A percentile compares a stretch with the other conserved stretches of the same genome.
Evolutionary conservation across 208 protist genomes (phyloP).

Genomic region (Tritrichomonas musculus): DNA sequence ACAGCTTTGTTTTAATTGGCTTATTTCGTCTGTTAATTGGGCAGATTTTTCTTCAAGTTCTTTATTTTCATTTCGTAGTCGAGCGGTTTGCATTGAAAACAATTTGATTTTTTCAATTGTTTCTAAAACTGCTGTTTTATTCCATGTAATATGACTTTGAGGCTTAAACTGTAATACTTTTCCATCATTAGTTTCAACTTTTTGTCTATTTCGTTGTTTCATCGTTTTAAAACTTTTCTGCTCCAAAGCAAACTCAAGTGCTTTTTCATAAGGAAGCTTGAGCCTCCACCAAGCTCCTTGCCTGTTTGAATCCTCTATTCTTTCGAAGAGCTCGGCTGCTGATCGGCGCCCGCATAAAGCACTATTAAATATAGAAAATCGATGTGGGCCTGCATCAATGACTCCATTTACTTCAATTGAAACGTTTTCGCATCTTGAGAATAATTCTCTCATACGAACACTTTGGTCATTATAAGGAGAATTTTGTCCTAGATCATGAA

Average conservation of each 20-base stretch:
- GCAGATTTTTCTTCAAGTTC: neutral
- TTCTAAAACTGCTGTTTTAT: neutral
- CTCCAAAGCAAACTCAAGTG: neutral
- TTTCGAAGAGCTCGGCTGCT: neutral
- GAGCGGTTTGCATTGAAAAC: neutral
- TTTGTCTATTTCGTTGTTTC: neutral
- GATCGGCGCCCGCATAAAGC: neutral
- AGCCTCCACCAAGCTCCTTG: constrained; percentile 22
- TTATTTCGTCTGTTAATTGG: too few relatives aligned
- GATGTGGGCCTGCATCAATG: neutral
- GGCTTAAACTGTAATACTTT: neutral
- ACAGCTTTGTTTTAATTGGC: too few relatives aligned
- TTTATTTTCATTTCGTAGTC: neutral
- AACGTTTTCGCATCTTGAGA: neutral
- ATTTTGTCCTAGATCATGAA: neutral
- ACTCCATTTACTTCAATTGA: neutral
- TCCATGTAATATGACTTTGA: neutral
- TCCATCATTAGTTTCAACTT: neutral
- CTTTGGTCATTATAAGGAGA: neutral
- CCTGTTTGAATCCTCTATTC: neutral
- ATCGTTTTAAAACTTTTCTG: neutral
- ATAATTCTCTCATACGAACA: constrained; percentile 29
- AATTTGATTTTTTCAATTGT: neutral
- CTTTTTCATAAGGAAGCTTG: neutral
- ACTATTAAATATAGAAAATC: constrained; percentile 29